Conservation (phyloP, 208 protist species). For the Endotrypanum monterogeii region DNA sequence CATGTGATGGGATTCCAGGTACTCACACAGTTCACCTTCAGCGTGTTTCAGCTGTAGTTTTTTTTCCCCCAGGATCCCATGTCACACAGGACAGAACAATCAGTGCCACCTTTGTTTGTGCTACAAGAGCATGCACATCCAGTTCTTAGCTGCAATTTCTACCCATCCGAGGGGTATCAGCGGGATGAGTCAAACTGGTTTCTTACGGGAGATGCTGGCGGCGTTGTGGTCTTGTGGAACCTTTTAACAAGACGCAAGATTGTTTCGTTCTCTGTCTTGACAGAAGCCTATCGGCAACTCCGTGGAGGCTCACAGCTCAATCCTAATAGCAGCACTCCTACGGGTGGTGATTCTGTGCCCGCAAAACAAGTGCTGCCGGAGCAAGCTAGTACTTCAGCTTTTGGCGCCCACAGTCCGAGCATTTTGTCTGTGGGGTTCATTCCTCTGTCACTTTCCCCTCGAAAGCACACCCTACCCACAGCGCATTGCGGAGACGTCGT, state of each 20-base stretch:
- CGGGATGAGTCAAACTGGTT: conserved; percentile 43
- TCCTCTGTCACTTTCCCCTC: conserved; percentile 8
- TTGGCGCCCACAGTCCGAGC: conserved; percentile 24
- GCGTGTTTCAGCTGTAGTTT: not conserved
- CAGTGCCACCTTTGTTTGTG: conserved; percentile 59
- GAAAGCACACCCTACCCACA: not conserved
- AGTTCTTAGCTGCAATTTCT: conserved; percentile 68
- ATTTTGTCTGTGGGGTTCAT: conserved; percentile 33
- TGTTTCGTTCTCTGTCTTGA: conserved; percentile 37
- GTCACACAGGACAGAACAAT: not conserved
- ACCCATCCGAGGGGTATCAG: conserved; percentile 15
- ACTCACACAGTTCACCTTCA: not conserved
- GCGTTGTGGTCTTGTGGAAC: conserved; percentile 73
- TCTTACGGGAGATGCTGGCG: conserved; percentile 72
- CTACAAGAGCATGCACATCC: conserved; percentile 56
- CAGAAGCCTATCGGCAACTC: conserved; percentile 11
- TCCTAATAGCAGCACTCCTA: not conserved
- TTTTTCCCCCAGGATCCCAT: not conserved
- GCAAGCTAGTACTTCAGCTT: not conserved
- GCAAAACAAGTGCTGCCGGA: not conserved
- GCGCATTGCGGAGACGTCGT: not conserved
- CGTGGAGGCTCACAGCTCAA: not conserved
- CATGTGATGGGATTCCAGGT: not conserved
- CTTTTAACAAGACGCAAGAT: conserved; percentile 51
- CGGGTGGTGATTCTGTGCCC: not conserved